Base-by-base conservation (phyloP, 192 early-diverging fungal genomes). In the Globomyces pollinis-pini region DNA sequence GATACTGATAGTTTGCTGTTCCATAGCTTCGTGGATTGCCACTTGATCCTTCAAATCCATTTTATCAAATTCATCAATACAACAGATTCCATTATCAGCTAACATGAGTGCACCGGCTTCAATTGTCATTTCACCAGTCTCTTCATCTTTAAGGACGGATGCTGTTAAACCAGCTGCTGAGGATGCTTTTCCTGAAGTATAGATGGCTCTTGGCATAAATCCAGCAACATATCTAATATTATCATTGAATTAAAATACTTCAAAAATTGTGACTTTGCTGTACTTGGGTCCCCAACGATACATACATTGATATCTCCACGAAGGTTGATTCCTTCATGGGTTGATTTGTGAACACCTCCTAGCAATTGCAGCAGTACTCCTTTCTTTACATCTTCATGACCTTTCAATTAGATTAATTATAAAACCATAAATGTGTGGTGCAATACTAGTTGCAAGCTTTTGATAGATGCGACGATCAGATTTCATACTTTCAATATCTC, bases 1-100 rank as follows among this genome's bases (percentile, higher is more conserved):
- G 61, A 96, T 94, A 11, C 85, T 85, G 53, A 96, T 98, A 6
- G 94, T 98, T 70, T 98, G 95, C 76, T 98, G 95, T 71, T 96
- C 94, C 95, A 98, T 98, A 8, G 94, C 95, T 74, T 98, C 95
- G 82, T 98, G 95, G 76, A 98, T 98, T 26, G 95, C 93, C n/a
- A 96, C 93, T 69, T 96, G 94, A 74, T 98, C 95, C 38, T 74
- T 75, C 7, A 92, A 62, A 41, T 96, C 91, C 95, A 98, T 98
- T 76, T 98, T 98, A 69, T 98, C 93, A 71, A 98, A 98, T 67
- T 98, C 94, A 70, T 98, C 95, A 58, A 98, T 98, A 62, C 89
- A 91, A 62, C 94, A 96, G 57, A 98, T 93, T 39, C 95, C 88
- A 68, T 95, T 93, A 68, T 98, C 95, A 3, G 95, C 95, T 64